A percentile compares a stretch with the other conserved stretches of the same genome.
phyloP scores from a whole-genome alignment of 208 protist genomes.

The Crithidia sp. region DNA sequence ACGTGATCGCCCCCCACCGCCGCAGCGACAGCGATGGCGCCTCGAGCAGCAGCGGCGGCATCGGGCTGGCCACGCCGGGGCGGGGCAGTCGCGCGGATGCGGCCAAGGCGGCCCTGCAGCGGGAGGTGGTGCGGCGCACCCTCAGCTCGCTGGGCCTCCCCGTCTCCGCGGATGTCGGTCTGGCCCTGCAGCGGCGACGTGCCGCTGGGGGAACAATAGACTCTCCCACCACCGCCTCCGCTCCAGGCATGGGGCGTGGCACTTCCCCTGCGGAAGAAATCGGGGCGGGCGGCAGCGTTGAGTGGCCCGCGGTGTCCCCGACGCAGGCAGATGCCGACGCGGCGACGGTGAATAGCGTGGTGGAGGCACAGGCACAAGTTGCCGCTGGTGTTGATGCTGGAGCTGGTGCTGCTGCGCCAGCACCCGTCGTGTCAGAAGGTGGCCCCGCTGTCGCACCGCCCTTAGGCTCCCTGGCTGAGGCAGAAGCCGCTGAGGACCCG shows the following conservation, averaged over 20 bases:
- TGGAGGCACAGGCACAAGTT: no score
- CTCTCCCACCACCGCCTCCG: neutral
- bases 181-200: neutral
- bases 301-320: neutral
- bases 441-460: neutral
- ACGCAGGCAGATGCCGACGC: neutral
- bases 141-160: conserved; percentile 17
- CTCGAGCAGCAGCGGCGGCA: neutral
- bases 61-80: neutral
- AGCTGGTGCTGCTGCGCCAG: no score
- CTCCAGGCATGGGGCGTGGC: neutral
- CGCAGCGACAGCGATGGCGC: conserved; percentile 13
- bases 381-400: no score
- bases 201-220: neutral
- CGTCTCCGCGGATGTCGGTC: conserved; percentile 1
- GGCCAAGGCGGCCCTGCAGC: conserved; percentile 17
- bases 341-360: neutral
- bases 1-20: conserved; percentile 9
- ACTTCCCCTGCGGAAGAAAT: neutral
- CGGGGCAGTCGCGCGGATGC: neutral
- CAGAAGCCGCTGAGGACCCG: neutral
- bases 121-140: conserved; percentile 19
- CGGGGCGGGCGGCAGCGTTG: neutral
- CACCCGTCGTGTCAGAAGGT: no score
- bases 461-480: neutral